Evolutionary conservation across 192 early-diverging fungal genomes (phyloP).

Genomic region (Rhizophagus clarus): DNA sequence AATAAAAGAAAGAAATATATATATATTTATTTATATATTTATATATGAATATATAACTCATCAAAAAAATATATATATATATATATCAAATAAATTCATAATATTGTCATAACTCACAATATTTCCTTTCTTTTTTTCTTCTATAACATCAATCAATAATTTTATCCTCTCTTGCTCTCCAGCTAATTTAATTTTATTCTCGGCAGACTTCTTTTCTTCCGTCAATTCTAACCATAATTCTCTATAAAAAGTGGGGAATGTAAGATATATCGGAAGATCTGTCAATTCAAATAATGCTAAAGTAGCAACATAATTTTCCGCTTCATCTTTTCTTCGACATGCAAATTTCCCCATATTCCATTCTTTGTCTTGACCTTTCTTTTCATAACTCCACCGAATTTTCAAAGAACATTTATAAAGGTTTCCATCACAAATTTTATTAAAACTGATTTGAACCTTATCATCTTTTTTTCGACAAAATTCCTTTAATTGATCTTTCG

Average conservation of each 20-base stretch:
- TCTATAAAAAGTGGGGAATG: constrained; percentile 58
- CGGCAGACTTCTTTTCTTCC: constrained; percentile 40
- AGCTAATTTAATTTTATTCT: constrained; percentile 36
- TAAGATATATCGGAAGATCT: constrained; percentile 52
- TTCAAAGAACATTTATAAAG: constrained; percentile 29
- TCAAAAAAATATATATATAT: no score
- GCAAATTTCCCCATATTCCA: constrained; percentile 42
- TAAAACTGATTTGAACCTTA: constrained; percentile 36
- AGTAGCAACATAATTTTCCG: constrained; percentile 56
- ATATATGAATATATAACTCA: not conserved
- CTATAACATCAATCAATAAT: constrained; percentile 36
- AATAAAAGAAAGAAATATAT: not conserved
- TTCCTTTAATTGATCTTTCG: constrained; percentile 39
- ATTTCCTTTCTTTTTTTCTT: not conserved
- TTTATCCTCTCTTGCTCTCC: constrained; percentile 36
- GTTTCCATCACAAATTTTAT: constrained; percentile 1
- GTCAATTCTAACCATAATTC: constrained; percentile 63
- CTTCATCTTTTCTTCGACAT: constrained; percentile 45
- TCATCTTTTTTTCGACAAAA: constrained; percentile 43
- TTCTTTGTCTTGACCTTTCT: not conserved
- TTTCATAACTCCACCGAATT: constrained; percentile 37
- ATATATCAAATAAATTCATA: not conserved
- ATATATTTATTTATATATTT: no score
- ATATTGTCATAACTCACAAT: not conserved
- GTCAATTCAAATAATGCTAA: constrained; percentile 51